Percentiles rank a stretch among this genome's conserved stretches.
Conservation (phyloP, 345 rosid genomes). For the Populus alba region DNA sequence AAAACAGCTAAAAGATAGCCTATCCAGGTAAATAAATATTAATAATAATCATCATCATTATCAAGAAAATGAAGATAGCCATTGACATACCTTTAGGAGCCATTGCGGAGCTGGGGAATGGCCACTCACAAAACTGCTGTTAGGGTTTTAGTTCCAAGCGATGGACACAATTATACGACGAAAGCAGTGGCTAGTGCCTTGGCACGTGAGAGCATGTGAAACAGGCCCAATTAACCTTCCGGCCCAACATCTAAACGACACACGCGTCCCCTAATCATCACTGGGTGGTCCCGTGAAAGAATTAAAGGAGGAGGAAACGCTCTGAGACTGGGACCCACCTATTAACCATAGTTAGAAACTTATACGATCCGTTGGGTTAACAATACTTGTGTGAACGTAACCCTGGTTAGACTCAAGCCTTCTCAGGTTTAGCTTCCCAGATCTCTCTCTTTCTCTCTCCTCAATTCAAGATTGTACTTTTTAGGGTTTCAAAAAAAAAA, state of each 20-base stretch:
- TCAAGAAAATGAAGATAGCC: not conserved
- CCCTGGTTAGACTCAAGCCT: constrained; percentile 3
- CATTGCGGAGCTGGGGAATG: not conserved
- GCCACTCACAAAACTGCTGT: not conserved
- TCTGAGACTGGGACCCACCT: not conserved
- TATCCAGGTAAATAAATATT: not conserved
- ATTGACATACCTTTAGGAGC: not conserved
- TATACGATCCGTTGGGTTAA: not conserved
- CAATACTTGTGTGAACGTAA: not conserved
- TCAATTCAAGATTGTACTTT: not conserved
- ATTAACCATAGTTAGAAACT: constrained; percentile 1
- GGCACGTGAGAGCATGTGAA: not conserved
- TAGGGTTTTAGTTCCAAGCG: not conserved
- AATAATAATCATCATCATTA: not conserved
- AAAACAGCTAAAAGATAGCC: not conserved
- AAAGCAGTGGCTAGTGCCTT: not conserved
- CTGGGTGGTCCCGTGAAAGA: not conserved
- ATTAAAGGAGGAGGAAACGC: not conserved
- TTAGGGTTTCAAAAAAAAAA: constrained; percentile 1
- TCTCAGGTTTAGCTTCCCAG: not conserved
- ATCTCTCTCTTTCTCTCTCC: not conserved
- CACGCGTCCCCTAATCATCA: not conserved
- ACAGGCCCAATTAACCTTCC: not conserved
- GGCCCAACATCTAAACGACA: not conserved
- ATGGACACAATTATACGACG: not conserved